Evolutionary conservation across 2,329 filamentous ascomycete genomes (phyloP).

Genomic region (Zarea fungicola): DNA sequence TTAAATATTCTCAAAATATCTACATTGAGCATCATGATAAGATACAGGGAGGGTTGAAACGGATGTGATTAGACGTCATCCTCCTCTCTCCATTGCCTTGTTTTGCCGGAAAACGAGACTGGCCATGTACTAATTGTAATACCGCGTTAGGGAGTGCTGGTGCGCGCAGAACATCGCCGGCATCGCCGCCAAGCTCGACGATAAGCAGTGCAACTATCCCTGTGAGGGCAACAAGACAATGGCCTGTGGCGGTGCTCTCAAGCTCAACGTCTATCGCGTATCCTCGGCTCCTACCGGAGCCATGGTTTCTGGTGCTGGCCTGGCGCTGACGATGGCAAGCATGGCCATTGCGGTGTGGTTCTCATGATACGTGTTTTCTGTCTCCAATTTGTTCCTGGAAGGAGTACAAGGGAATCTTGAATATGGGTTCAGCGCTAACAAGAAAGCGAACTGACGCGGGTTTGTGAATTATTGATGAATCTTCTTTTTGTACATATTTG

Average conservation of each 20-base stretch:
- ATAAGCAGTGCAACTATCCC: conserved; percentile 43
- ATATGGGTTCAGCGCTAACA: too few species aligned
- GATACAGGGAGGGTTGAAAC: too few species aligned
- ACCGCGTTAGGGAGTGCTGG: conserved; percentile 51
- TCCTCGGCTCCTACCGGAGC: conserved; percentile 13
- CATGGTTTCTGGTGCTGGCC: background rate
- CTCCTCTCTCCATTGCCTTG: too few species aligned
- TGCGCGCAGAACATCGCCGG: conserved; percentile 46
- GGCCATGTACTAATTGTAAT: background rate
- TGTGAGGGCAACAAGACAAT: conserved; percentile 49
- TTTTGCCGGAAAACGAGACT: background rate
- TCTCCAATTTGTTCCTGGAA: too few species aligned
- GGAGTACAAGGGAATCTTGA: too few species aligned
- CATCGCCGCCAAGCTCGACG: conserved; percentile 41
- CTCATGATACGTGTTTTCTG: background rate
- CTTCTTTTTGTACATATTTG: too few species aligned
- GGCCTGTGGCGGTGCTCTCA: conserved; percentile 50
- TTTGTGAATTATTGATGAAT: too few species aligned
- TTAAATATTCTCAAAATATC: too few species aligned
- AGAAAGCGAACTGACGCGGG: too few species aligned
- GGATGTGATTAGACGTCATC: too few species aligned
- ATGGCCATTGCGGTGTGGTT: background rate
- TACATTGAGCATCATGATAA: too few species aligned
- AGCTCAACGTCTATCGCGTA: conserved; percentile 40
- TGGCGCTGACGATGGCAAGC: background rate